Conservation (phyloP, 2,329 filamentous ascomycete genomes). For the Macrophomina phaseolina region DNA sequence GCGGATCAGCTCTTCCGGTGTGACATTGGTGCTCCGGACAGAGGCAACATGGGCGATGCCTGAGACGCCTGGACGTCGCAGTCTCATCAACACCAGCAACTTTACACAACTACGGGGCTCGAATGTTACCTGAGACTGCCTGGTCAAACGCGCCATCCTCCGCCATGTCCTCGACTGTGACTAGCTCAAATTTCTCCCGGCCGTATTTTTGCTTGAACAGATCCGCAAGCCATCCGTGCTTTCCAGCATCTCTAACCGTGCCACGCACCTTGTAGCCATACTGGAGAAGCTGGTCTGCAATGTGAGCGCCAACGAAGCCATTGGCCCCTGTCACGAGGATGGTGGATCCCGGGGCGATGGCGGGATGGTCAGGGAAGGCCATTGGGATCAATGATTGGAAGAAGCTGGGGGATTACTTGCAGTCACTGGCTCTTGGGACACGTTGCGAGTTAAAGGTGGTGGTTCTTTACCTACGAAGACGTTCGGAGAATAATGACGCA, state of each 20-base stretch:
- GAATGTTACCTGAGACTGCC: conserved; percentile 33
- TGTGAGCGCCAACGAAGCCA: conserved; percentile 42
- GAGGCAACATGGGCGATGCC: conserved; percentile 55
- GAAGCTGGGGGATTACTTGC: too few relatives aligned
- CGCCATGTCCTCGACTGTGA: conserved; percentile 38
- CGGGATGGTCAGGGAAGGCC: not conserved
- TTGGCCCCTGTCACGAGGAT: conserved; percentile 45
- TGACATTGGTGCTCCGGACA: conserved; percentile 43
- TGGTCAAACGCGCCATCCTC: conserved; percentile 35
- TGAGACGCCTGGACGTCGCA: conserved; percentile 37
- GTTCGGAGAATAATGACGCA: too few relatives aligned
- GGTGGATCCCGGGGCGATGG: conserved; percentile 31
- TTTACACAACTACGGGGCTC: not conserved
- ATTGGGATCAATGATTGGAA: too few relatives aligned
- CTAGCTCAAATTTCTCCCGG: conserved; percentile 35
- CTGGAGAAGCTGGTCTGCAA: conserved; percentile 39
- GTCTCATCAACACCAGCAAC: too few relatives aligned
- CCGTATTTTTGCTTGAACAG: conserved; percentile 38
- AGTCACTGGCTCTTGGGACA: too few relatives aligned
- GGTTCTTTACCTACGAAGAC: too few relatives aligned
- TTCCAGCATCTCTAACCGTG: conserved; percentile 37
- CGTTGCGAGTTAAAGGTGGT: too few relatives aligned
- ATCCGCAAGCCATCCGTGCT: conserved; percentile 38
- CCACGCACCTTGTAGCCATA: conserved; percentile 44
- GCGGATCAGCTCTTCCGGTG: conserved; percentile 30